Base-by-base conservation (phyloP, 805 yeast species). In the Candida awuae region DNA sequence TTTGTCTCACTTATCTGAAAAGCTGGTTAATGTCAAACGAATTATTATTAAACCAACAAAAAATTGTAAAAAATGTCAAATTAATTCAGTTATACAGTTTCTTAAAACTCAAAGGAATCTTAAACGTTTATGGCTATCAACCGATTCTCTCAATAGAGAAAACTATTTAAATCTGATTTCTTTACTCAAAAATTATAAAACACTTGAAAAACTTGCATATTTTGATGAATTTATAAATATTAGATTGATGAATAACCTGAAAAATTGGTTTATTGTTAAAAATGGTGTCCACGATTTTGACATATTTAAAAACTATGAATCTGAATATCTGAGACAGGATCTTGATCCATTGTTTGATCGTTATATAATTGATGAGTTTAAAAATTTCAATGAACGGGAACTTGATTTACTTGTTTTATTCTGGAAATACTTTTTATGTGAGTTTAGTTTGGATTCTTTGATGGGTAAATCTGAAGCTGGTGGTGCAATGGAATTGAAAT, bases 41-140 rank as follows among this genome's bases (percentile, higher is more conserved):
- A 34, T 58, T 7, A 39, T 44, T n/a, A 16, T 58, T 2, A 48
- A 51, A 32, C 55, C 56, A 21, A 47, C 56, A 0, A 54, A 53
- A 18, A 53, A 57, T 34, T 56, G 62, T 28, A 28, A 47, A 6
- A 15, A 39, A n/a, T 56, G 61, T 28, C 62, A 58, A 35, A 26
- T 50, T 15, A 30, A 39, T 10, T 49, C 56, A 5, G 18, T 51
- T 3, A 18, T 49, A 5, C 8, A 33, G 1, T 48, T 54, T 17
- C 21, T 55, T 13, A 20, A 33, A 3, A 16, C 14, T 2, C 37
- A 42, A 15, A 20, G 35, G 6, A 33, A 32, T 6, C 16, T 55
- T 5, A 27, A 36, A 10, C 30, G 35, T 1, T 20, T 56, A 3
- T 45, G 50, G 23, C 19, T 56, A 5, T 48, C 51, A 3, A 36